Conservation (phyloP, 2,329 filamentous ascomycete species). For the Trichophyton schoenleinii region DNA sequence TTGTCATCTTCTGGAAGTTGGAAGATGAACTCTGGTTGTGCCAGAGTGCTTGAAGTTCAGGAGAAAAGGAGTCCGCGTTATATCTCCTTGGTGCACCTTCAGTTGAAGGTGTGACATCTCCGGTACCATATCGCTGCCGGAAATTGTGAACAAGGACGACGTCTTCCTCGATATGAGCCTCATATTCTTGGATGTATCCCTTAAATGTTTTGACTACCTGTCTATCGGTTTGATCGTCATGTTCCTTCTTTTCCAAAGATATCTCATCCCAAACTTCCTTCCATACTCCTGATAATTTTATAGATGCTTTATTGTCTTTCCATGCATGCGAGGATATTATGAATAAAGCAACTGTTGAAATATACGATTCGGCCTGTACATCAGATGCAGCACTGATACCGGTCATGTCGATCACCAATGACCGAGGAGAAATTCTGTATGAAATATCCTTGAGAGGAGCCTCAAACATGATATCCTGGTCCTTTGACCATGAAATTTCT, state of each 20-base stretch:
- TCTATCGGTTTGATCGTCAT: conserved; percentile 59
- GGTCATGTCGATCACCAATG: conserved; percentile 58
- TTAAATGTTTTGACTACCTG: conserved; percentile 53
- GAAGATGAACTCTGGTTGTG: conserved; percentile 36
- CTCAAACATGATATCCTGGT: conserved; percentile 43
- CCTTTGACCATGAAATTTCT: conserved; percentile 65
- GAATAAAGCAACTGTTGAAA: conserved; percentile 72
- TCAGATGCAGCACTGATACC: conserved; percentile 59
- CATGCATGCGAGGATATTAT: conserved; percentile 62
- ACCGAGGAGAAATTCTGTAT: conserved; percentile 34
- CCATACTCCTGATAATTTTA: conserved; percentile 68
- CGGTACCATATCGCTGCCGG: conserved; percentile 37
- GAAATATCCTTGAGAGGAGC: conserved; percentile 32
- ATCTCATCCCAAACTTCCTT: conserved; percentile 78
- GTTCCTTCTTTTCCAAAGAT: conserved; percentile 54
- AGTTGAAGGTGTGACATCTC: not conserved
- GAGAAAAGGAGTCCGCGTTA: not conserved
- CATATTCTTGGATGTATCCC: conserved; percentile 25
- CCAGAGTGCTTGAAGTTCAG: conserved; percentile 37
- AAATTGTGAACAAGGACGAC: conserved; percentile 69
- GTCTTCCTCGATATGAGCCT: conserved; percentile 48
- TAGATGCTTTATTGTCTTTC: conserved; percentile 74
- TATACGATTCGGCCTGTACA: conserved; percentile 75
- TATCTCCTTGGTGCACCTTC: not conserved
- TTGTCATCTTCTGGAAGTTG: conserved; percentile 66